Conservation (phyloP, 2,329 filamentous ascomycete genomes). For the Cladosporium sp. region DNA sequence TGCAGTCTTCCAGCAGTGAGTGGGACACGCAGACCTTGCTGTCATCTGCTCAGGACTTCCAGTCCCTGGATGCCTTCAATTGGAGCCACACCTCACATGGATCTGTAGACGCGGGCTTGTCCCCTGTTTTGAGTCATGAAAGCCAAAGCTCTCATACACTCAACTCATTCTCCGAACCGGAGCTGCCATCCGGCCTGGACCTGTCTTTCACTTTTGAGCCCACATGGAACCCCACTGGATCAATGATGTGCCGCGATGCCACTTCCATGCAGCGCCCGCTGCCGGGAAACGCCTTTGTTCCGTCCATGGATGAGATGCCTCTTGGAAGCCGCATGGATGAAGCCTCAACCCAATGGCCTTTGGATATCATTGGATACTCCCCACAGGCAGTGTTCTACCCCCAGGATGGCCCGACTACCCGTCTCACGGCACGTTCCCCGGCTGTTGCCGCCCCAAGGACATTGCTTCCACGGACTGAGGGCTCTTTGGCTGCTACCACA, state of each 20-base stretch:
- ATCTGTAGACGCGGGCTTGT: constrained; percentile 37
- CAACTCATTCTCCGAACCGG: constrained; percentile 29
- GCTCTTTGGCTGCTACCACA: constrained; percentile 12
- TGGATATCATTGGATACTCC: constrained; percentile 14
- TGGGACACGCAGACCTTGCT: constrained; percentile 25
- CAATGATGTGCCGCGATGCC: constrained; percentile 4
- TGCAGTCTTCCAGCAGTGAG: constrained; percentile 27
- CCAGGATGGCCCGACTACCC: constrained; percentile 2
- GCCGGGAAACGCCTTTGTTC: constrained; percentile 16
- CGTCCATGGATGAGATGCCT: constrained; percentile 18
- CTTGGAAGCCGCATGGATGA: constrained; percentile 8
- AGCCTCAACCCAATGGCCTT: constrained; percentile 12
- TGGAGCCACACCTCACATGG: constrained; percentile 24
- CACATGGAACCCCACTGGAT: constrained; percentile 7
- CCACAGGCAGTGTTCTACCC: constrained; percentile 10
- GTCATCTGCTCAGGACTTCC: constrained; percentile 16
- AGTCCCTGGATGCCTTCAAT: constrained; percentile 15
- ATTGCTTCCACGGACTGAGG: constrained; percentile 29
- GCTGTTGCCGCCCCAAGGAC: constrained; percentile 20
- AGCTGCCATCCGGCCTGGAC: constrained; percentile 15
- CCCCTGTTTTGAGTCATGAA: constrained; percentile 38
- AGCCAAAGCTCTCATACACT: constrained; percentile 38
- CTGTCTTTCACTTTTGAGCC: constrained; percentile 19
- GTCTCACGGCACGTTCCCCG: constrained; percentile 3
- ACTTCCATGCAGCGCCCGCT: constrained; percentile 17